phyloP scores from a whole-genome alignment of 2,329 filamentous ascomycete genomes.

The Botrytis paeoniae region DNA sequence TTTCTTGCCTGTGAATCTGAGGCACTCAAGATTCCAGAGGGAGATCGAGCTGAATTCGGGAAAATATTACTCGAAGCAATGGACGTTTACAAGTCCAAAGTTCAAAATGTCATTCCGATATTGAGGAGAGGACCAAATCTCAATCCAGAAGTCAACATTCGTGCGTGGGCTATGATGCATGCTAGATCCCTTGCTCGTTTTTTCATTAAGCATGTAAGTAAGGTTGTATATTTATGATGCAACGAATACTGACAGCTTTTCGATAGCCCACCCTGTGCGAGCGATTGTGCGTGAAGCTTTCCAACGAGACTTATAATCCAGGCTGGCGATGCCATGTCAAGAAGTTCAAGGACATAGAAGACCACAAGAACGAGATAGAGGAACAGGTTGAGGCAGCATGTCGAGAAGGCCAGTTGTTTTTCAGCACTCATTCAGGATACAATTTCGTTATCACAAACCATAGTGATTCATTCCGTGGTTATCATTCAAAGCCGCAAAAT shows the following conservation, averaged over 20 bases:
- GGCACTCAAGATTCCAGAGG: not conserved
- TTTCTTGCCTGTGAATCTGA: not conserved
- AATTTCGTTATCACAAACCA: not conserved
- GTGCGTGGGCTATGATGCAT: conserved; percentile 4
- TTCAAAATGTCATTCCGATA: not conserved
- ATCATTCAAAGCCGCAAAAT: too few species aligned
- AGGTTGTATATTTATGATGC: not conserved
- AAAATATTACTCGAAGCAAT: not conserved
- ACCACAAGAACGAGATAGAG: not conserved
- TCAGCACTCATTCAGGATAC: not conserved
- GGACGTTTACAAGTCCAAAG: not conserved
- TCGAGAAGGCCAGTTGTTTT: not conserved
- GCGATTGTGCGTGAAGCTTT: not conserved
- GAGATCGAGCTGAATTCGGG: not conserved
- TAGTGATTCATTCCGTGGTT: too few species aligned
- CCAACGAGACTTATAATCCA: not conserved
- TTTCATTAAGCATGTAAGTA: conserved; percentile 14
- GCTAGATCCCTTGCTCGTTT: not conserved
- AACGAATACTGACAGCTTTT: not conserved
- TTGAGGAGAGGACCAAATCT: not conserved
- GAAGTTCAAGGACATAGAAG: not conserved
- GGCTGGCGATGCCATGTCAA: not conserved
- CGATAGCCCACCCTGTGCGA: conserved; percentile 5
- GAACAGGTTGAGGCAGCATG: not conserved
- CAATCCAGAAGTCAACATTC: not conserved